These are phyloP conservation scores for Saccharomyces eubayanus DNA, from an alignment of 805 yeast genomes.

Conservation along the genomic window DNA sequence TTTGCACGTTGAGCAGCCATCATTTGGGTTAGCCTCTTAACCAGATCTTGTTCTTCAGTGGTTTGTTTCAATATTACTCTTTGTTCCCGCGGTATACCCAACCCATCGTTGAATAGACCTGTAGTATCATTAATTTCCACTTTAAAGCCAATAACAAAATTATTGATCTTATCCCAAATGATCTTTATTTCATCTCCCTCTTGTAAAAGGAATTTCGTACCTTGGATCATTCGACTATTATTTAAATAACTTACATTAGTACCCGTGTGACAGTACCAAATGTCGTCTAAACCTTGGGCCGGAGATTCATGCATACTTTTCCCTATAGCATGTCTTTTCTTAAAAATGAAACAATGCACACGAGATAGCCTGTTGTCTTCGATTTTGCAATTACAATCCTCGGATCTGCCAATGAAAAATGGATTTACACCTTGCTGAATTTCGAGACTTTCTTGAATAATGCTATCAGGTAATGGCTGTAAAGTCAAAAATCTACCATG, in stretches of 20 bases:
- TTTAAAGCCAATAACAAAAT: slow-evolving; percentile 45
- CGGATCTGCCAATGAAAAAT: slow-evolving; percentile 67
- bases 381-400: slow-evolving; percentile 50
- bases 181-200: slow-evolving; percentile 61
- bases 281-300: slow-evolving; percentile 62
- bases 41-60: slow-evolving; percentile 18
- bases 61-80: slow-evolving; percentile 18
- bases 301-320: slow-evolving; percentile 57
- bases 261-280: slow-evolving; percentile 74
- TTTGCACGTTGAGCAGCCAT: slow-evolving; percentile 16
- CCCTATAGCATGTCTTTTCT: slow-evolving; percentile 54
- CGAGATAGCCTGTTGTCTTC: slow-evolving; percentile 76
- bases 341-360: slow-evolving; percentile 64
- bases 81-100: slow-evolving; percentile 11
- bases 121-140: slow-evolving; percentile 51
- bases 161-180: slow-evolving; percentile 50
- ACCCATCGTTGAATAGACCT: slow-evolving; percentile 52
- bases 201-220: slow-evolving; percentile 50
- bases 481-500: slow-evolving; percentile 58
- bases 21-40: slow-evolving; percentile 14
- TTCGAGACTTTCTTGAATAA: slow-evolving; percentile 40
- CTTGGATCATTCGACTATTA: slow-evolving; percentile 48
- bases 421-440: slow-evolving; percentile 62
- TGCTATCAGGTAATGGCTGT: slow-evolving; percentile 41
- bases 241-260: slow-evolving; percentile 75